Evolutionary conservation across 2,329 filamentous ascomycete species (phyloP), one percentile per base, ranked within the genome.

Genomic region (Fusarium abutilonis): DNA sequence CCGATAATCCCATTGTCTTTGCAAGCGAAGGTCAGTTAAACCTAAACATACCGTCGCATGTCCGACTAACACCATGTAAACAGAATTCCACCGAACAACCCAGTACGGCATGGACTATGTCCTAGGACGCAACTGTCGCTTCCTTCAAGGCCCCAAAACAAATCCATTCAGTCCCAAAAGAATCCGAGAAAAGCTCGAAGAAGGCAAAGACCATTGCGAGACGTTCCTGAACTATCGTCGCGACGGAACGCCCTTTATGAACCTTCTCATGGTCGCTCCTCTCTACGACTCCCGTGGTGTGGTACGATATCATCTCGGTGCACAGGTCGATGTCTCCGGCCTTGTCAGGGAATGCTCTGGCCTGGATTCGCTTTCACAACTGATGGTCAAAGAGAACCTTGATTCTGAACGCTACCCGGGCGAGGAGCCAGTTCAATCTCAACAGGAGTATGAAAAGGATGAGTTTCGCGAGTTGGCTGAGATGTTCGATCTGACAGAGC

Each of bases 191-290:
- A 86, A 86, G 26, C 76, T 89, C 10, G 73, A 79, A 8, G 83
- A 80, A 1, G 88, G 88, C n/a, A 82, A 85, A 64, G 90, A 93
- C 67, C 85, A 89, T 63, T 89, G 83, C 50, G 91, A 93, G 68
- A 85, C 91, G 0, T 86, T 93, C 52, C 76, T 93, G 34, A 93
- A 93, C 73, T 93, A 91, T 69, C 84, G 89, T 29, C 85, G 89
- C n/a, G 89, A 92, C 66, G 89, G 89, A 0, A 89, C 88, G 1
- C 88, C 89, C 0, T 92, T 92, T 70, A 88, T 92, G 82, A 93
- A 92, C 60, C 79, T 93, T 3, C 79, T 92, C 21, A 90, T 91
- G 86, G 83, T 86, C n/a, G 86, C 89, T 1, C 89, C 89, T 0
- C 77, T 92, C 0, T 84, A 87, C 63, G 89, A 92, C 69, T 89